Percentiles rank a stretch among this genome's conserved stretches.
Conservation (phyloP, 805 yeast species). For the Metschnikowia corniflorae region DNA sequence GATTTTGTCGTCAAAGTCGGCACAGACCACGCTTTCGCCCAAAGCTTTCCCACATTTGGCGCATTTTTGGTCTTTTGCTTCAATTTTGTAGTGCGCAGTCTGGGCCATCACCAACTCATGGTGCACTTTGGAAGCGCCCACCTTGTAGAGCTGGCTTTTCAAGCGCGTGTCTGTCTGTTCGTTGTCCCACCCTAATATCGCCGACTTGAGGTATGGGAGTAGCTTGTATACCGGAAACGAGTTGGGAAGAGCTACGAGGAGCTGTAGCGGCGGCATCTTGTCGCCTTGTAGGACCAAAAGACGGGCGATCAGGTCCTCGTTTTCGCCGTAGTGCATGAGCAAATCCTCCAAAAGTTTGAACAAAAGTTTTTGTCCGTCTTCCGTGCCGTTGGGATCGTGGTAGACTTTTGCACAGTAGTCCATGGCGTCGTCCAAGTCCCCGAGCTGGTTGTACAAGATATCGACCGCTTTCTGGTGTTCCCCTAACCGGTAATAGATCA, state of each 20-base stretch:
- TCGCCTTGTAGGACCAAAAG: slow-evolving; percentile 45
- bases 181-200: slow-evolving; percentile 40
- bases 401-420: slow-evolving; percentile 54
- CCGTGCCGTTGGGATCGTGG: slow-evolving; percentile 25
- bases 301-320: slow-evolving; percentile 35
- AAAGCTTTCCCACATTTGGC: slow-evolving; percentile 54
- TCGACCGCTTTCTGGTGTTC: slow-evolving; percentile 62
- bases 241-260: slow-evolving; percentile 52
- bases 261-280: slow-evolving; percentile 42
- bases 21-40: slow-evolving; percentile 52
- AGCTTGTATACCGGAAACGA: slow-evolving; percentile 44
- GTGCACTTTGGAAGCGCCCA: slow-evolving; percentile 47
- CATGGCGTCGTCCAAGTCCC: slow-evolving; percentile 57
- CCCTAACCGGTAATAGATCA: slow-evolving; percentile 55
- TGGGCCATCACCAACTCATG: slow-evolving; percentile 39
- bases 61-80: slow-evolving; percentile 47
- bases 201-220: slow-evolving; percentile 42
- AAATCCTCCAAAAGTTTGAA: slow-evolving; percentile 48
- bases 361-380: slow-evolving; percentile 43
- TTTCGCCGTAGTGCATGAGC: slow-evolving; percentile 36
- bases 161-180: slow-evolving; percentile 39
- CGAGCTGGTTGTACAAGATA: slow-evolving; percentile 54
- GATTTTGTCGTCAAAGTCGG: slow-evolving; percentile 41
- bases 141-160: slow-evolving; percentile 48
- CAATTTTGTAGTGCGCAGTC: slow-evolving; percentile 34